Conservation (phyloP, 805 yeast genomes). For the Pichia heedii region DNA sequence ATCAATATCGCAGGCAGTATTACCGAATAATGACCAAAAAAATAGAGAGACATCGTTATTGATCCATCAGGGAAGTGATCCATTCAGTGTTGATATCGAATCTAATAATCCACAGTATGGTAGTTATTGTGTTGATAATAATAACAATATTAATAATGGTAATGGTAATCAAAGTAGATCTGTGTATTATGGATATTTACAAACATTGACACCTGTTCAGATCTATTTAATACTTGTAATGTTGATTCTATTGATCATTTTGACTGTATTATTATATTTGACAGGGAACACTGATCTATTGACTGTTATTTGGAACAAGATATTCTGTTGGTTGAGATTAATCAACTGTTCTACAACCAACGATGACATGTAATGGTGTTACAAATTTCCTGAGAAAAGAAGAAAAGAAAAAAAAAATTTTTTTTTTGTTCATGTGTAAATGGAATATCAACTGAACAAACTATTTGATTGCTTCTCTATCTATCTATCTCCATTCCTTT, state of each 20-base stretch:
- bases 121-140: not conserved
- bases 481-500: too few relatives aligned
- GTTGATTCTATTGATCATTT: conserved; percentile 2
- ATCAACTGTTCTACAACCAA: conserved; percentile 9
- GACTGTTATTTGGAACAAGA: conserved; percentile 13
- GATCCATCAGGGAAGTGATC: not conserved
- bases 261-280: conserved; percentile 10
- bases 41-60: not conserved
- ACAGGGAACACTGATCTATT: conserved; percentile 11
- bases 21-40: too few relatives aligned
- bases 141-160: not conserved
- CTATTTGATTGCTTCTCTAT: too few relatives aligned
- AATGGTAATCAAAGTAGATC: not conserved
- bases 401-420: not conserved
- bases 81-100: conserved; percentile 1
- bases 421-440: not conserved
- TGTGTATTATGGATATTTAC: not conserved
- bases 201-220: not conserved
- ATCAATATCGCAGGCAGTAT: not conserved
- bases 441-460: too few relatives aligned
- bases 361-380: too few relatives aligned
- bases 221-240: not conserved
- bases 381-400: too few relatives aligned
- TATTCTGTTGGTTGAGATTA: conserved; percentile 15
- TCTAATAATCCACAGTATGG: not conserved